Base-by-base conservation (phyloP, 306 rosid species). In the Trifolium repens region DNA sequence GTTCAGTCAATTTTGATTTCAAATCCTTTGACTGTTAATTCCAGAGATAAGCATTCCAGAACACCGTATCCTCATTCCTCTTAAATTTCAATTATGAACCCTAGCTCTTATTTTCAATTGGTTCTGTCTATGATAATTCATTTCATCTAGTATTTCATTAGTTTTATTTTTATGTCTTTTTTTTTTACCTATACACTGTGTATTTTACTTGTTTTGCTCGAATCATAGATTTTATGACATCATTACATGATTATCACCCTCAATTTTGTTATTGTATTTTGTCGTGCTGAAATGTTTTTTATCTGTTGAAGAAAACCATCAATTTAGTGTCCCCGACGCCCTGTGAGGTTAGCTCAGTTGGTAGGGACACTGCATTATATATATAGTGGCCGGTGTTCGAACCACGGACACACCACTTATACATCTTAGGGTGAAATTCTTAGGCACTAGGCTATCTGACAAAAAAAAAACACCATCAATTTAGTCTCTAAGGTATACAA, bases 1-100 rank as follows among this genome's bases (percentile, higher is more conserved):
- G 84, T 91, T 79, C 87, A 82, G 78, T 66, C 85, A 16, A 82
- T 91, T 34, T 76, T 94, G 77, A 64, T 78, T 24, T 82, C 96
- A 7, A 91, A 90, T 74, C 89, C 97, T 79, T 74, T 88, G 79
- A 79, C 91, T 35, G 82, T 90, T 67, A 94, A 91, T 84, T 85
- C 88, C 67, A 86, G 98, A 81, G 98, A 94, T 80, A 90, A 89
- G 86, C 98, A 87, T 86, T 93, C 96, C 63, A 75, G 98, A 79
- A 93, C 98, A 67, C 96, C 98, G 98, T 93, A 90, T 93, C 98
- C 96, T 89, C 10, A 32, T 32, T 32, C 35, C 6, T 32, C 13
- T 32, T 1, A 7, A 3, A 10, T 2, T 61, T 43, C 1, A 16
- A 17, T 63, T 17, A 8, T 17, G 19, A 78, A 81, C 83, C 83